A percentile compares a stretch with the other conserved stretches of the same genome.
These are phyloP conservation scores for Daldinia decipiens DNA, from an alignment of 495 filamentous ascomycete species.

Conservation along the genomic window DNA sequence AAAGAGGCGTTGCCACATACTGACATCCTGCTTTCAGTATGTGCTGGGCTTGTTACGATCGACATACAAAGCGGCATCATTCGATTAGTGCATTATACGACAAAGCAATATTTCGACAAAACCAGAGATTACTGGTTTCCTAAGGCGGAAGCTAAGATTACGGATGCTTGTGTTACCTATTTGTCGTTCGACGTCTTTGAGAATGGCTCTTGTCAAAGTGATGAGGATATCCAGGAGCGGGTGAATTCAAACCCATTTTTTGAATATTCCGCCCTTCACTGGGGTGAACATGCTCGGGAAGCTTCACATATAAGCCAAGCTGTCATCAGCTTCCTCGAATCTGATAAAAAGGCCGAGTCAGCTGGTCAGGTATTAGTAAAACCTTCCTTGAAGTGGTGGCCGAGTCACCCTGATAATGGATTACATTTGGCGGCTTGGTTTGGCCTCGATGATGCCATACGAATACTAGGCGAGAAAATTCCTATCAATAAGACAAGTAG, in stretches of 20 bases:
- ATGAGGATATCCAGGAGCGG: neutral
- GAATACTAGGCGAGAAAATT: no score
- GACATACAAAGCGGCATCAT: neutral
- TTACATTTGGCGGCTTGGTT: no score
- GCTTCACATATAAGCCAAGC: neutral
- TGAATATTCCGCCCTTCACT: neutral
- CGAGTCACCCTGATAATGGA: no score
- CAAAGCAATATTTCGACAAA: neutral
- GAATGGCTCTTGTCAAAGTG: neutral
- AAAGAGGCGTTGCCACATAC: constrained; percentile 51
- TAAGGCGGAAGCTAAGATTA: neutral
- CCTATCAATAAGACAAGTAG: no score
- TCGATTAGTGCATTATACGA: neutral
- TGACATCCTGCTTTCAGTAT: neutral
- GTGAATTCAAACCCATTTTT: neutral
- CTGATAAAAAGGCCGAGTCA: neutral
- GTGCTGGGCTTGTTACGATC: neutral
- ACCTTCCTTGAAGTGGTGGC: no score
- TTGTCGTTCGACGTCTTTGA: neutral
- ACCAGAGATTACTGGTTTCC: no score
- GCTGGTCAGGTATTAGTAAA: neutral
- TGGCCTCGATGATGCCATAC: no score
- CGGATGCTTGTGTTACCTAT: neutral
- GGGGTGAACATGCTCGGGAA: neutral
- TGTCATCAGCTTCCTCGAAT: neutral